phyloP scores from a whole-genome alignment of 163 green algal genomes.

The Picocystis sp. region DNA sequence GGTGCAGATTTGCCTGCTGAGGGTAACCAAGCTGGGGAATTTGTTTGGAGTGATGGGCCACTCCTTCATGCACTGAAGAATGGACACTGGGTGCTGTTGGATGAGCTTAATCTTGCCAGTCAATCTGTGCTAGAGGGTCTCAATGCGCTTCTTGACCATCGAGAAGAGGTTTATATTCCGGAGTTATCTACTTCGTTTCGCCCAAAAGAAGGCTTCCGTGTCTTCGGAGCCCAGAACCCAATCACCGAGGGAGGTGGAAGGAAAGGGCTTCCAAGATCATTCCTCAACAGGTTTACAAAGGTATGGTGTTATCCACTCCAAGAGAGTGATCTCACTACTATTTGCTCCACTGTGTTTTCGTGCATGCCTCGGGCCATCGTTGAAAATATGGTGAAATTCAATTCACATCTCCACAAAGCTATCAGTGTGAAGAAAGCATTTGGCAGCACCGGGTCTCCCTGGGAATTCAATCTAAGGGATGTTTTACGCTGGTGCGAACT shows the following conservation, averaged over 20 bases:
- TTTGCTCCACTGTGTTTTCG: conserved; percentile 41
- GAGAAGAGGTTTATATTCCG: conserved; percentile 84
- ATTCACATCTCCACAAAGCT: conserved; percentile 38
- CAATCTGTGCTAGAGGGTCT: conserved; percentile 91
- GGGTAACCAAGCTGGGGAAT: conserved; percentile 59
- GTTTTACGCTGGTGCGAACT: conserved; percentile 91
- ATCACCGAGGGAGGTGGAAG: conserved; percentile 78
- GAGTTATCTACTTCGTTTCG: conserved; percentile 68
- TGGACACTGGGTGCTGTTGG: conserved; percentile 88
- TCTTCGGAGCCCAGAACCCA: conserved; percentile 91
- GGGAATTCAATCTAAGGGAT: conserved; percentile 98
- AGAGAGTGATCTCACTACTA: conserved; percentile 53
- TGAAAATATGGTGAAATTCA: conserved; percentile 53
- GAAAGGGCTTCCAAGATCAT: conserved; percentile 89
- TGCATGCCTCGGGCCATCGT: conserved; percentile 28
- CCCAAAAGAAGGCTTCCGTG: conserved; percentile 60
- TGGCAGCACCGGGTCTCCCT: conserved; percentile 61
- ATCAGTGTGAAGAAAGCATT: conserved; percentile 31
- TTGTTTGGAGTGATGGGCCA: conserved; percentile 46
- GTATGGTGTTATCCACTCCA: conserved; percentile 30
- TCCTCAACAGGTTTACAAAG: conserved; percentile 64
- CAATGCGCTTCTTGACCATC: conserved; percentile 90
- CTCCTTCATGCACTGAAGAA: conserved; percentile 28
- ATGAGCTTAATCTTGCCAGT: conserved; percentile 95
- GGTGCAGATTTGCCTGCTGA: conserved; percentile 75